These are phyloP conservation scores for Stemphylium beticola DNA, from an alignment of 2,329 filamentous ascomycete genomes.

Conservation along the genomic window DNA sequence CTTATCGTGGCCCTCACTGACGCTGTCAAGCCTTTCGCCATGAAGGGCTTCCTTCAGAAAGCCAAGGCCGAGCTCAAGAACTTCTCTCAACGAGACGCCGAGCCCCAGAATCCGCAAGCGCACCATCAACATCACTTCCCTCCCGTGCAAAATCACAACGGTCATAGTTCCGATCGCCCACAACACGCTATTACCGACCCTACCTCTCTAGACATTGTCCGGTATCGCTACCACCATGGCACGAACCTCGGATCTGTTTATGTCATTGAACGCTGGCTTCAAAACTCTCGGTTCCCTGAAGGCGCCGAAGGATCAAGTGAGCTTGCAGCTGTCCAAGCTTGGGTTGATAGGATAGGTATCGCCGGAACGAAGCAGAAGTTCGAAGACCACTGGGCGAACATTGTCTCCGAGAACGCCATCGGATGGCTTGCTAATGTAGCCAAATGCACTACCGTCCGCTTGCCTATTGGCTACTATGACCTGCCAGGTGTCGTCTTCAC, in stretches of 20 bases:
- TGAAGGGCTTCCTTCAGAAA: conserved; percentile 39
- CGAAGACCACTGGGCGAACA: conserved; percentile 61
- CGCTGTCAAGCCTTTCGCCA: conserved; percentile 13
- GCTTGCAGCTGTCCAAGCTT: conserved; percentile 58
- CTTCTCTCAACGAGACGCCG: conserved; percentile 13
- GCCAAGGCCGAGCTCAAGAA: conserved; percentile 34
- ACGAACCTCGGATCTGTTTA: conserved; percentile 66
- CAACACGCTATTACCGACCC: conserved; percentile 47
- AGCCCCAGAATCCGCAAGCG: neutral
- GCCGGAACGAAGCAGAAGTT: conserved; percentile 58
- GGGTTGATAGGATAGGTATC: conserved; percentile 55
- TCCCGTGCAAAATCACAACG: neutral
- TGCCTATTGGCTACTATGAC: conserved; percentile 67
- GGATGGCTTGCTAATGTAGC: conserved; percentile 60
- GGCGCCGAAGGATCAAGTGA: conserved; percentile 55
- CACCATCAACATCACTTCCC: conserved; percentile 8
- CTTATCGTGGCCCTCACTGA: conserved; percentile 5
- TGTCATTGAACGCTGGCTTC: conserved; percentile 66
- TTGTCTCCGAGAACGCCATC: conserved; percentile 59
- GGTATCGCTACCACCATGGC: conserved; percentile 66
- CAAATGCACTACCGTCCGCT: conserved; percentile 63
- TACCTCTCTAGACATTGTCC: conserved; percentile 52
- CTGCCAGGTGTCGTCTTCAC: conserved; percentile 59
- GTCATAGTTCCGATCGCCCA: conserved; percentile 1
- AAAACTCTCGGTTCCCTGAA: conserved; percentile 56